Conservation (phyloP, 306 rosid species). For the Abrus precatorius region DNA sequence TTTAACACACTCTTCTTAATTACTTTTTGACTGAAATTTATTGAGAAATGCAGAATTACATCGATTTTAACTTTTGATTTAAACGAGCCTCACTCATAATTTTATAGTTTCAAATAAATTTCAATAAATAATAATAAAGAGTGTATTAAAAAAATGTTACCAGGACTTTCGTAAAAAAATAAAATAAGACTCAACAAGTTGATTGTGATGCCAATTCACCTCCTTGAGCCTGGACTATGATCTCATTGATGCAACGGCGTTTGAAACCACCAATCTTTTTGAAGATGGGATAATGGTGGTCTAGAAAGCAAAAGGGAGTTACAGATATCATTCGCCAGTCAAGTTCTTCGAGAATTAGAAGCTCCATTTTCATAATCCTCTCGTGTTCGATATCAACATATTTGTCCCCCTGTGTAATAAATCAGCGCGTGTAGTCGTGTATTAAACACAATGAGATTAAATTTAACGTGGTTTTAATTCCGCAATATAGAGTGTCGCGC, state of each 20-base stretch:
- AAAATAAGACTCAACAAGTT: not conserved
- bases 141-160: too few species aligned
- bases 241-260: constrained; percentile 42
- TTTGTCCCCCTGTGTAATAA: not conserved
- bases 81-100: too few species aligned
- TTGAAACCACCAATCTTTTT: constrained; percentile 25
- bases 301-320: constrained; percentile 40
- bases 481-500: not conserved
- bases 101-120: too few species aligned
- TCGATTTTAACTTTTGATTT: too few species aligned
- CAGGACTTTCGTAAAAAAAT: too few species aligned
- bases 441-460: not conserved
- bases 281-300: constrained; percentile 26
- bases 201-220: constrained; percentile 25
- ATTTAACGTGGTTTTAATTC: not conserved
- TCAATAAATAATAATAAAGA: too few species aligned
- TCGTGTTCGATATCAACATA: not conserved
- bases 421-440: not conserved
- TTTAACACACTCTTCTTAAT: too few species aligned
- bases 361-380: not conserved
- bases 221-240: constrained; percentile 45
- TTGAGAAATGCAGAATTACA: too few species aligned
- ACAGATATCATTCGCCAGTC: constrained; percentile 32
- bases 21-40: too few species aligned
- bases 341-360: constrained; percentile 18